Evolutionary conservation across 345 rosid species (phyloP).

Genomic region (Moricandia arvensis): DNA sequence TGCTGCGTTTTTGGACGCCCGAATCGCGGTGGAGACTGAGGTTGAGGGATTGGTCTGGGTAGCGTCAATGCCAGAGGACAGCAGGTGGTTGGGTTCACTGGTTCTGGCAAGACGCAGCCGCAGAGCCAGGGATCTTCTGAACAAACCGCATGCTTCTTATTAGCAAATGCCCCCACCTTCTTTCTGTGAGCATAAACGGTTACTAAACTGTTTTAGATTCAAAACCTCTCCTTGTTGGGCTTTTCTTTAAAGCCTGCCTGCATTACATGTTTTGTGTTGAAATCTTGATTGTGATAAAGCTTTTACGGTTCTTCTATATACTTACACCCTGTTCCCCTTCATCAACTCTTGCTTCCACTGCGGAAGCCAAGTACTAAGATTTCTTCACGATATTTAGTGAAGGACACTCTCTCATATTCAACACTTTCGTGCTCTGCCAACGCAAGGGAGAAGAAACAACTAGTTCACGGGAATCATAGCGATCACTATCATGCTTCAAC

Average conservation of each 20-base stretch:
- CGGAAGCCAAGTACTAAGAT: neutral
- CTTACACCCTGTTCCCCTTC: neutral
- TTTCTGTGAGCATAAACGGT: neutral
- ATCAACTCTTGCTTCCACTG: neutral
- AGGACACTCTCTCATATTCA: too few species aligned
- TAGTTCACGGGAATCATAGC: neutral
- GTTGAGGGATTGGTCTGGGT: constrained; percentile 42
- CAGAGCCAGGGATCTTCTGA: constrained; percentile 46
- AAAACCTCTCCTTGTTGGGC: neutral
- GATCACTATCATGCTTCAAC: neutral
- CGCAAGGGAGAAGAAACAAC: constrained; percentile 44
- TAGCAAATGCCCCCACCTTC: neutral
- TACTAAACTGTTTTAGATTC: neutral
- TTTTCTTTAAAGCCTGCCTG: neutral
- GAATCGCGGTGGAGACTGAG: constrained; percentile 42
- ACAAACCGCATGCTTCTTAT: neutral
- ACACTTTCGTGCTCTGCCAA: too few species aligned
- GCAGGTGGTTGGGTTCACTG: constrained; percentile 29
- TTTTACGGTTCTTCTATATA: neutral
- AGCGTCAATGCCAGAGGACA: constrained; percentile 47
- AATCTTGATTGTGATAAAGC: neutral
- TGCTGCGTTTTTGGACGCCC: constrained; percentile 61
- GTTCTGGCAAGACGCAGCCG: constrained; percentile 25
- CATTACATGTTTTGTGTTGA: neutral
- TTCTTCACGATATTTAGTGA: too few species aligned